phyloP scores from a whole-genome alignment of 75 land plant species.

The Cryptomeria japonica region DNA sequence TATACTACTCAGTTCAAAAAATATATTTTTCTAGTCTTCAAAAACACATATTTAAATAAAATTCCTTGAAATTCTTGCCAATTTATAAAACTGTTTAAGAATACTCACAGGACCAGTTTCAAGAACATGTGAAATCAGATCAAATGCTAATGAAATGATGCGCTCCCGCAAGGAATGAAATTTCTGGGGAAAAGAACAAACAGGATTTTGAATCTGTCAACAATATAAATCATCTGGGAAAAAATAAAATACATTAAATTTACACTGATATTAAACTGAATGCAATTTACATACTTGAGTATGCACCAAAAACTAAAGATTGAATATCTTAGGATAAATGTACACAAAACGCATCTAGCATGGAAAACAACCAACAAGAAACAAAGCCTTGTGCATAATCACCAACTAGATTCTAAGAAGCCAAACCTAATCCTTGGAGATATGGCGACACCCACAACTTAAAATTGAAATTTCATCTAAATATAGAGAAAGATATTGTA shows the following conservation, averaged over 20 bases:
- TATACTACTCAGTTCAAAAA: background rate
- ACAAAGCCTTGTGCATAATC: background rate
- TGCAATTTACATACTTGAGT: background rate
- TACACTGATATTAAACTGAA: background rate
- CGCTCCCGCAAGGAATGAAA: constrained; percentile 63
- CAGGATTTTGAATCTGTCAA: background rate
- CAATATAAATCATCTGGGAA: background rate
- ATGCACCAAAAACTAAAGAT: background rate
- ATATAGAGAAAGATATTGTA: background rate
- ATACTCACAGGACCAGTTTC: constrained; percentile 63
- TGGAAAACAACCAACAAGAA: background rate
- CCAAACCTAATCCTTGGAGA: background rate
- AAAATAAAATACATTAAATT: background rate
- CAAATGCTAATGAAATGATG: constrained; percentile 78
- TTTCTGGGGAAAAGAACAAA: constrained; percentile 41
- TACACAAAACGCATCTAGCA: background rate
- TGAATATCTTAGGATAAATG: background rate
- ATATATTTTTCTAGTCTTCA: background rate
- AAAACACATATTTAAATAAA: background rate
- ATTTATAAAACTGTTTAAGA: background rate
- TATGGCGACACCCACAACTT: background rate
- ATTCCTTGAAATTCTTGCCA: background rate
- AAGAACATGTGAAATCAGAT: constrained; percentile 73
- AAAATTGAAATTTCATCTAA: background rate
- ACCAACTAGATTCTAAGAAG: background rate